These are phyloP conservation scores for Backusella parvicylindrica DNA, from an alignment of 192 early-diverging fungal species.

Conservation along the genomic window DNA sequence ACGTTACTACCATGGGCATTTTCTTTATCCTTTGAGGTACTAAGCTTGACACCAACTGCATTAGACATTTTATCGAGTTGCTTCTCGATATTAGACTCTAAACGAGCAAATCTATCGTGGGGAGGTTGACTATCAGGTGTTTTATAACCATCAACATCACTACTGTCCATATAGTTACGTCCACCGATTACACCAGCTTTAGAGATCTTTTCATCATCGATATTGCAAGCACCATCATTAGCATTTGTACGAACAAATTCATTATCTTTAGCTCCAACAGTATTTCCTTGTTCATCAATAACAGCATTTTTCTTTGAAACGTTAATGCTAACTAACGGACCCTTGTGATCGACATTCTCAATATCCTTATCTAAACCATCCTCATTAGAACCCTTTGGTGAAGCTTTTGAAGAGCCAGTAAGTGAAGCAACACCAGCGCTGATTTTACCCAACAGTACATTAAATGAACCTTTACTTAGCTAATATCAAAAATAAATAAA, in stretches of 20 bases:
- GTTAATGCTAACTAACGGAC: background rate
- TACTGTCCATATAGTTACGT: background rate
- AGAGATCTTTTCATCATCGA: background rate
- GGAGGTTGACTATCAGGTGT: background rate
- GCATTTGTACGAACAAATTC: background rate
- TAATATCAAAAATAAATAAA: background rate
- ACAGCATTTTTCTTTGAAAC: background rate
- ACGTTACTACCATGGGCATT: background rate
- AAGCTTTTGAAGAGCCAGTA: background rate
- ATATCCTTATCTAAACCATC: background rate
- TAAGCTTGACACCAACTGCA: background rate
- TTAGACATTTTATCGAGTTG: background rate
- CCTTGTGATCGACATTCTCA: background rate
- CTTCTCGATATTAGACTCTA: background rate
- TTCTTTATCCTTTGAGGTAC: background rate
- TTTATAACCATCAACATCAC: background rate
- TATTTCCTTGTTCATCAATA: background rate
- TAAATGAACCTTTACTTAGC: background rate
- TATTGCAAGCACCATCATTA: background rate
- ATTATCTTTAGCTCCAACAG: background rate
- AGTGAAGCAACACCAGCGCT: background rate
- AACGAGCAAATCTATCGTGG: background rate
- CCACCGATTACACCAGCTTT: background rate
- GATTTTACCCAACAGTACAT: background rate
- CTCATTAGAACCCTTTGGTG: background rate